Evolutionary conservation across 345 rosid genomes (phyloP).

Genomic region (Gossypium turneri): DNA sequence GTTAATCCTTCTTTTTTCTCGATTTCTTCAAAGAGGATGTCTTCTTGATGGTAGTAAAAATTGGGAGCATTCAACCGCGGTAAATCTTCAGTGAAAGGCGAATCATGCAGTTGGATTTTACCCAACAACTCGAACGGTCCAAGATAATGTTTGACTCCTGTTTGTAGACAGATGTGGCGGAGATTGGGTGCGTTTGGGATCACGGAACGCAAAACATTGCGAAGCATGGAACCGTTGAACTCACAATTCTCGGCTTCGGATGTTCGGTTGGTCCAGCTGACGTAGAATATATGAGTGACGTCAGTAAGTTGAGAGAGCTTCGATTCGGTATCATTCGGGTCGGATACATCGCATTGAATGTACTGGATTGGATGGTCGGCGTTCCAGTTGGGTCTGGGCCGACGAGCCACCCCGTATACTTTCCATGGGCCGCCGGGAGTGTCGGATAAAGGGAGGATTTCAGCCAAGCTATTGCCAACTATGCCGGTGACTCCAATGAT

Average conservation of each 20-base stretch:
- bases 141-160: conserved; percentile 60
- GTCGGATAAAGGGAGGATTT: conserved; percentile 80
- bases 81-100: conserved; percentile 79
- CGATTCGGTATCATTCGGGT: conserved; percentile 33
- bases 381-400: conserved; percentile 76
- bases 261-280: conserved; percentile 48
- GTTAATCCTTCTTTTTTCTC: conserved; percentile 52
- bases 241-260: conserved; percentile 61
- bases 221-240: conserved; percentile 64
- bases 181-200: conserved; percentile 72
- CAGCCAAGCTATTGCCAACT: conserved; percentile 86
- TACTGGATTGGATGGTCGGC: conserved; percentile 71
- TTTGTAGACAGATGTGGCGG: conserved; percentile 78
- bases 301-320: conserved; percentile 68
- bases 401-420: conserved; percentile 86
- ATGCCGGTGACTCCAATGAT: conserved; percentile 84
- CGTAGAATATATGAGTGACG: conserved; percentile 76
- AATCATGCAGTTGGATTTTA: conserved; percentile 36
- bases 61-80: conserved; percentile 57
- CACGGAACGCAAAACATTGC: conserved; percentile 58
- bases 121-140: conserved; percentile 44
- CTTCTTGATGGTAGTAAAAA: conserved; percentile 66
- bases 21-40: conserved; percentile 54
- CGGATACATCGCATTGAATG: conserved; percentile 78
- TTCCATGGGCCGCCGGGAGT: conserved; percentile 97